These are phyloP conservation scores for Exophiala bonariae DNA, from an alignment of 2,329 filamentous ascomycete species.

Conservation along the genomic window DNA sequence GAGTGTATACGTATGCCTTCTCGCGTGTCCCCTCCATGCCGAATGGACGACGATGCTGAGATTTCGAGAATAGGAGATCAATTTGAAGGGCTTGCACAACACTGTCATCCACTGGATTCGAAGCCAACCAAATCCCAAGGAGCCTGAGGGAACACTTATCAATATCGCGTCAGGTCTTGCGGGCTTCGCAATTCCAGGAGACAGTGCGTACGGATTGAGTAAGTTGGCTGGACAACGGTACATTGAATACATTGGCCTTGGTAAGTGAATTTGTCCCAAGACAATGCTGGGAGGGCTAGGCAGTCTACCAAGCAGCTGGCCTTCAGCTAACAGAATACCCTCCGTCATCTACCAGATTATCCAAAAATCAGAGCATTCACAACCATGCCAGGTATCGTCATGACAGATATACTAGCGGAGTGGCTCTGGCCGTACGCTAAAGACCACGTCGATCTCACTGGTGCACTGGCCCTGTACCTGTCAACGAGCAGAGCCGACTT, in stretches of 20 bases:
- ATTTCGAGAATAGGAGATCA: not conserved
- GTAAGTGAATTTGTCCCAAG: not conserved
- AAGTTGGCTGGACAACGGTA: slow-evolving; percentile 1
- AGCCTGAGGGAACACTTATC: slow-evolving; percentile 1
- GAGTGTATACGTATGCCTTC: not conserved
- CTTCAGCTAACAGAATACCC: too few species aligned
- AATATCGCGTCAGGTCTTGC: not conserved
- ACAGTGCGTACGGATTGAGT: not conserved
- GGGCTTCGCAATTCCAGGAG: not conserved
- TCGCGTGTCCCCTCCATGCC: not conserved
- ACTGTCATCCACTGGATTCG: not conserved
- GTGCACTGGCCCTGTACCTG: not conserved
- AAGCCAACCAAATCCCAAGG: not conserved
- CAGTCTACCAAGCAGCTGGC: too few species aligned
- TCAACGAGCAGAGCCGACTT: slow-evolving; percentile 1
- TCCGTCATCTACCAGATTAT: not conserved
- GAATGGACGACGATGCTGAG: not conserved
- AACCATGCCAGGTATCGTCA: not conserved
- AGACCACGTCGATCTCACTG: not conserved
- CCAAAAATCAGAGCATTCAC: not conserved
- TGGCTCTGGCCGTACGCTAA: not conserved
- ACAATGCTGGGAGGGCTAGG: too few species aligned
- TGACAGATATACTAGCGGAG: not conserved
- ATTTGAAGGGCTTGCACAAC: not conserved
- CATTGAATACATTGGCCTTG: not conserved